These are phyloP conservation scores for Heliamphora exappendiculata DNA, from an alignment of 148 eudicot genomes.

Conservation along the genomic window DNA sequence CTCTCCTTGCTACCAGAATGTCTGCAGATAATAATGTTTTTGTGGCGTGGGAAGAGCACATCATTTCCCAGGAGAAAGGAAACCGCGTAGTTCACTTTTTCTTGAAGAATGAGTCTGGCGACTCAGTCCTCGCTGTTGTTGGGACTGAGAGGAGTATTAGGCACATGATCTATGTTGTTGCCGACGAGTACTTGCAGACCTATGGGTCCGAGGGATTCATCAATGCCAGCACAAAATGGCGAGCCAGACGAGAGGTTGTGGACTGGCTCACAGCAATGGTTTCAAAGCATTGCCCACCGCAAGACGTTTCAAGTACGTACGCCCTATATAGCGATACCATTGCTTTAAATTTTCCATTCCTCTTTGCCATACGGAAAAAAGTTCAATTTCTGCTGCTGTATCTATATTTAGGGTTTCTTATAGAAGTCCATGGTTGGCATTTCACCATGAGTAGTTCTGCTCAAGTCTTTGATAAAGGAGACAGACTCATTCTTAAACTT, in stretches of 20 bases:
- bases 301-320: conserved; percentile 23
- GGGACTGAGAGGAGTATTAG: conserved; percentile 45
- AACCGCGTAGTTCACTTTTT: conserved; percentile 35
- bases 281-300: conserved; percentile 9
- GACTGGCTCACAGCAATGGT: conserved; percentile 33
- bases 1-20: conserved; percentile 23
- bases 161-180: conserved; percentile 40
- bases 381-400: not conserved
- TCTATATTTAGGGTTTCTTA: not conserved
- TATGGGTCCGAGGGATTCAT: conserved; percentile 20
- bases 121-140: conserved; percentile 36
- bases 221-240: conserved; percentile 29
- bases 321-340: not conserved
- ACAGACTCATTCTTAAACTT: not conserved
- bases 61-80: conserved; percentile 29
- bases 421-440: conserved; percentile 1
- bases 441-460: not conserved
- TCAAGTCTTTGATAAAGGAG: not conserved
- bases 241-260: conserved; percentile 33
- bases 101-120: conserved; percentile 24
- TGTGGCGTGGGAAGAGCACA: conserved; percentile 44
- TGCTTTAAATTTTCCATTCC: not conserved
- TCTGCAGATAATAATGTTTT: conserved; percentile 6
- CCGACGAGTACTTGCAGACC: conserved; percentile 27
- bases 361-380: not conserved